Evolutionary conservation across 2,329 filamentous ascomycete species (phyloP).

Genomic region (Elsinoe necatrix): DNA sequence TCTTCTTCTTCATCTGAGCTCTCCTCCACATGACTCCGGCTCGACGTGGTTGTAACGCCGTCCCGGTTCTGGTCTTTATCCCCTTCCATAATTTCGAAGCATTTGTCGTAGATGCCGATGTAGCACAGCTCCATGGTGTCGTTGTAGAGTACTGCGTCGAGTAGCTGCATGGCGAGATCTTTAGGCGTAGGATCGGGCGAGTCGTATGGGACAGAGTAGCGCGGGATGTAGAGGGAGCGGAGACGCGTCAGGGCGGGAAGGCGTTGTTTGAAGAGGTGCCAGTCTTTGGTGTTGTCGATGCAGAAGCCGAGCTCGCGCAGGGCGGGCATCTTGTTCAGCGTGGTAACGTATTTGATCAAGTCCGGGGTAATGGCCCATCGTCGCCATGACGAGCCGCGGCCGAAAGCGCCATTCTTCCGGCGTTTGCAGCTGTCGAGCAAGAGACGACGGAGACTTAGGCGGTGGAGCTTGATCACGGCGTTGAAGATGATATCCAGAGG

Average conservation of each 20-base stretch:
- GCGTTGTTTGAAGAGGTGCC: slow-evolving; percentile 72
- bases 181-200: slow-evolving; percentile 49
- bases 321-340: slow-evolving; percentile 59
- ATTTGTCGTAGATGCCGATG: slow-evolving; percentile 66
- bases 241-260: slow-evolving; percentile 63
- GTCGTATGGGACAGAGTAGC: slow-evolving; percentile 55
- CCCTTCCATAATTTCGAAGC: slow-evolving; percentile 71
- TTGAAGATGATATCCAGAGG: slow-evolving; percentile 63
- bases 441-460: slow-evolving; percentile 60
- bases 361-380: slow-evolving; percentile 65
- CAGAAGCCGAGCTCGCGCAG: slow-evolving; percentile 64
- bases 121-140: slow-evolving; percentile 72
- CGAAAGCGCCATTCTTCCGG: slow-evolving; percentile 35
- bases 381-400: slow-evolving; percentile 44
- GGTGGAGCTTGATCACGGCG: slow-evolving; percentile 61
- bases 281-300: slow-evolving; percentile 62
- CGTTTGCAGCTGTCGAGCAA: slow-evolving; percentile 63
- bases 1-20: slow-evolving; percentile 12
- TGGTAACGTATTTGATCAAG: slow-evolving; percentile 63
- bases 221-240: slow-evolving; percentile 61
- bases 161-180: slow-evolving; percentile 66
- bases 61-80: slow-evolving; percentile 35
- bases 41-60: not conserved
- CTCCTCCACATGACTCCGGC: not conserved
- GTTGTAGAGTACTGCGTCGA: slow-evolving; percentile 68